Conservation (phyloP, 2,329 filamentous ascomycete genomes). For the Calonectria hongkongensis region DNA sequence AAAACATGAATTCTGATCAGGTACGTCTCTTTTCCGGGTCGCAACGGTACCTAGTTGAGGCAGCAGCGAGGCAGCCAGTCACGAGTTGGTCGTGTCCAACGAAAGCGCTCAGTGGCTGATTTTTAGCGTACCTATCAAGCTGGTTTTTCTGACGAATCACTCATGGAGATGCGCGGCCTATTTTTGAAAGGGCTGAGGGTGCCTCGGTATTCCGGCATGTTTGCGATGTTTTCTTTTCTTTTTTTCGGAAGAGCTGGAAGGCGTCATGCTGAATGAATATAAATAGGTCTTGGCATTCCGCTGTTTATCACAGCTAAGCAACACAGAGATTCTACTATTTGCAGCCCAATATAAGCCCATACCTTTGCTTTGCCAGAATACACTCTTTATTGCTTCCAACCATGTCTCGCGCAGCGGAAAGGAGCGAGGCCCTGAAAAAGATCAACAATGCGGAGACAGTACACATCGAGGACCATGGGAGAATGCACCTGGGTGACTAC, state of each 20-base stretch:
- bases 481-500: not conserved
- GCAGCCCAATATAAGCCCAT: not conserved
- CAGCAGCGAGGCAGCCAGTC: not conserved
- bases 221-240: not conserved
- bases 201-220: not conserved
- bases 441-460: not conserved
- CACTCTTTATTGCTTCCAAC: too few species aligned
- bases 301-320: not conserved
- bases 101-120: not conserved
- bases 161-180: not conserved
- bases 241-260: not conserved
- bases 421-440: too few species aligned
- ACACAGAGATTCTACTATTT: not conserved
- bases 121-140: not conserved
- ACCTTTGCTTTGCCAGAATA: too few species aligned
- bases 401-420: too few species aligned
- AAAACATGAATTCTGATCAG: not conserved
- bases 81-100: not conserved
- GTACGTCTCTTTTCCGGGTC: not conserved
- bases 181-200: not conserved
- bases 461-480: not conserved
- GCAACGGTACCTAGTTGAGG: not conserved
- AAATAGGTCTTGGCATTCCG: not conserved
- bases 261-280: not conserved
- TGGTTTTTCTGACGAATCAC: not conserved